Evolutionary conservation across 2,329 filamentous ascomycete species (phyloP).

Genomic region (Aspergillus sp.): DNA sequence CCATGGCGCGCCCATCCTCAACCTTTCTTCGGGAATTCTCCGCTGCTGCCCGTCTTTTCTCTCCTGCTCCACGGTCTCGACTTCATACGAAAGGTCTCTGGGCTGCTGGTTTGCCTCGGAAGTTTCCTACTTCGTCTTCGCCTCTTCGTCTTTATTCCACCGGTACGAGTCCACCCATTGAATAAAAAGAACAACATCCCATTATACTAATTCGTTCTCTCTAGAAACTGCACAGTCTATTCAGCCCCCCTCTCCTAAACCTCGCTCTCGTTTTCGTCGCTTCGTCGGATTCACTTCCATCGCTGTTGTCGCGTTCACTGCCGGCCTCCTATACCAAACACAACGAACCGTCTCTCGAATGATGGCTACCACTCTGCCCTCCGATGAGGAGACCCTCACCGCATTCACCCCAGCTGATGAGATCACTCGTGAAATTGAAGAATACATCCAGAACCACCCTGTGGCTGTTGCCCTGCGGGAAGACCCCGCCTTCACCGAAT

Average conservation of each 20-base stretch:
- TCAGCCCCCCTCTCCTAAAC: conserved; percentile 7
- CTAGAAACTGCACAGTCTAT: neutral
- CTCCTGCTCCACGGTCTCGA: conserved; percentile 3
- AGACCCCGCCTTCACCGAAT: conserved; percentile 65
- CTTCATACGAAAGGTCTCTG: conserved; percentile 6
- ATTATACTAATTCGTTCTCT: no score
- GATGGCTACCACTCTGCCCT: conserved; percentile 42
- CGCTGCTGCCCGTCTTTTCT: conserved; percentile 5
- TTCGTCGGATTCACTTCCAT: conserved; percentile 32
- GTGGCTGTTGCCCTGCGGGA: conserved; percentile 65
- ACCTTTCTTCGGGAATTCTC: conserved; percentile 10
- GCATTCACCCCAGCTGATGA: conserved; percentile 59
- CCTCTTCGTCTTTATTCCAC: conserved; percentile 1
- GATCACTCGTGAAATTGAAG: conserved; percentile 57
- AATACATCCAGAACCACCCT: conserved; percentile 70
- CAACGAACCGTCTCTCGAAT: conserved; percentile 20
- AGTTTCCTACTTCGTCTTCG: conserved; percentile 1
- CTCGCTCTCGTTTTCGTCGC: conserved; percentile 28
- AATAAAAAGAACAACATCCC: no score
- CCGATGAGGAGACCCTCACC: conserved; percentile 68
- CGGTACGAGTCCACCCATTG: neutral
- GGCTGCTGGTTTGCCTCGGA: neutral
- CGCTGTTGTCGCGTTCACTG: conserved; percentile 27
- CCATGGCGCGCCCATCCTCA: conserved; percentile 6
- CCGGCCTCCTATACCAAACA: conserved; percentile 25